Evolutionary conservation across 805 yeast species (phyloP).

Genomic region (Pichia insulana): DNA sequence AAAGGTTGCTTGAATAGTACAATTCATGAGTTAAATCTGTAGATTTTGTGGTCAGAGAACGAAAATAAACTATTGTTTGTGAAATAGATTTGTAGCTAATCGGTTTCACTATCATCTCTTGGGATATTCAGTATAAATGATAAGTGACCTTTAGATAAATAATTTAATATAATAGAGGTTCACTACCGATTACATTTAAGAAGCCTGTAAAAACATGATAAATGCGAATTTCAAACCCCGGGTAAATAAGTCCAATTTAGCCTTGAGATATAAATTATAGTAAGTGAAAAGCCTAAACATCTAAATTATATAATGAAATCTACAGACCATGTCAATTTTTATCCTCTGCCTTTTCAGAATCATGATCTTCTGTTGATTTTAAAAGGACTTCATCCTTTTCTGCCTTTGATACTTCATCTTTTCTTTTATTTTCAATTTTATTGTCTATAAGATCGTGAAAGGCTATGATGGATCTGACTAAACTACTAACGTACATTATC

Average conservation of each 20-base stretch:
- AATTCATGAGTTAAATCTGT: not conserved
- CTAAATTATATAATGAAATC: no score
- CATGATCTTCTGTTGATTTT: no score
- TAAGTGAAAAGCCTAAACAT: no score
- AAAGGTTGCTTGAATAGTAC: constrained; percentile 16
- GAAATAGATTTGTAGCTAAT: not conserved
- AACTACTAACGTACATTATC: constrained; percentile 82
- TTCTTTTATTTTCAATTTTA: constrained; percentile 67
- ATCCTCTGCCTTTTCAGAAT: no score
- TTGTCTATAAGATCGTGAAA: constrained; percentile 96
- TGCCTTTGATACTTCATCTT: no score
- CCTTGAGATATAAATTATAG: no score
- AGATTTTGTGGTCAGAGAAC: not conserved
- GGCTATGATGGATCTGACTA: constrained; percentile 90
- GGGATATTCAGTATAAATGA: not conserved
- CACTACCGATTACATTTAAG: no score
- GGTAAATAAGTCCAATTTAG: no score
- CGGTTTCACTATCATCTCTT: no score
- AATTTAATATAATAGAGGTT: no score
- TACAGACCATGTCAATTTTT: no score
- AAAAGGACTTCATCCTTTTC: no score
- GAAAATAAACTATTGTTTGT: not conserved
- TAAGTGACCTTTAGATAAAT: not conserved
- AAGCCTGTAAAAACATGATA: not conserved
- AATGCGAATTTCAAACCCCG: not conserved